Percentiles rank a stretch among this genome's conserved stretches.
These are phyloP conservation scores for Arctostaphylos glauca DNA, from an alignment of 148 eudicot species.

Conservation along the genomic window DNA sequence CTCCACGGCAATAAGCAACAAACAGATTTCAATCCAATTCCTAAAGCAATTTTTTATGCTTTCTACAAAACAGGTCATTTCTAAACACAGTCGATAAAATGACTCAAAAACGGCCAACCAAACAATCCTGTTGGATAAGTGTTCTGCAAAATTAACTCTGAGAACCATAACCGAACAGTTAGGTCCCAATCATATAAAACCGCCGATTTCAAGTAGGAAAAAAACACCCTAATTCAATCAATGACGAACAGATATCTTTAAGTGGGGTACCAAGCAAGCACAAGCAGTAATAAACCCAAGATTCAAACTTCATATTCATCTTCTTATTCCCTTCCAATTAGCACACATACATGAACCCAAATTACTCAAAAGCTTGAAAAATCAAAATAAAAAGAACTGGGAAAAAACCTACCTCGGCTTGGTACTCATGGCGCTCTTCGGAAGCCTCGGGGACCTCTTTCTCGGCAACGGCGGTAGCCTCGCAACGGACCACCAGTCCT, in stretches of 20 bases:
- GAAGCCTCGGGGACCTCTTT: slow-evolving; percentile 59
- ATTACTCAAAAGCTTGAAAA: neutral
- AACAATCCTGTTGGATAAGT: too few relatives aligned
- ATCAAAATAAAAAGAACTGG: slow-evolving; percentile 3
- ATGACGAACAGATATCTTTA: neutral
- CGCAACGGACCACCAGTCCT: slow-evolving; percentile 60
- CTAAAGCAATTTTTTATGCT: too few relatives aligned
- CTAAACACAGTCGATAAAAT: too few relatives aligned
- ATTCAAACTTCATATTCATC: neutral
- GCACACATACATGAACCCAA: neutral
- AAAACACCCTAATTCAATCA: too few relatives aligned
- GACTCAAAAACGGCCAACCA: too few relatives aligned
- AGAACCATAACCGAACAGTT: too few relatives aligned
- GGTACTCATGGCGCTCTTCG: slow-evolving; percentile 79
- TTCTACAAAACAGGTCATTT: too few relatives aligned
- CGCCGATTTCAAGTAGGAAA: too few relatives aligned
- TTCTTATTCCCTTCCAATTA: neutral
- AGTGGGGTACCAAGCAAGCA: neutral
- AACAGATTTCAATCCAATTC: too few relatives aligned
- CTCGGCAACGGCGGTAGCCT: slow-evolving; percentile 71
- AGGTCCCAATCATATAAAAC: too few relatives aligned
- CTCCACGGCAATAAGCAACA: too few relatives aligned
- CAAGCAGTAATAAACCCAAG: neutral
- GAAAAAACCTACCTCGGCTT: slow-evolving; percentile 77
- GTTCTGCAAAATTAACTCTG: too few relatives aligned